Evolutionary conservation across 2,329 filamentous ascomycete genomes (phyloP), one percentile per base, ranked within the genome.

Genomic region (Aphanoascus verrucosus): DNA sequence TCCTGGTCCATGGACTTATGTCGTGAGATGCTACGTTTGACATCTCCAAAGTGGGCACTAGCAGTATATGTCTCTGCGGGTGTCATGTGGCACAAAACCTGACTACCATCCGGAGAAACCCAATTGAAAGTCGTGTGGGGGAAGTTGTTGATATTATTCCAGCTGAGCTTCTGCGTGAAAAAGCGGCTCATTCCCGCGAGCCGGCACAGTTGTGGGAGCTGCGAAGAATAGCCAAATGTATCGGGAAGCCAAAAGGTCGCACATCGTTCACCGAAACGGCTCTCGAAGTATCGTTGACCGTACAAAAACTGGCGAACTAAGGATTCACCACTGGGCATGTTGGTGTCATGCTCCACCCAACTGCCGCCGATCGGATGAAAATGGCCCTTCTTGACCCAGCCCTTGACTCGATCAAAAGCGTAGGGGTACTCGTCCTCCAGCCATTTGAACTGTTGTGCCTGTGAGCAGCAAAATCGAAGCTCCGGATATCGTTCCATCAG

Each of bases 111-210:
- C 12, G 96, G 80, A 11, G 89, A 82, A 32, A 98, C 90, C 93
- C 93, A 98, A 70, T 95, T 95, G 77, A 98, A 98, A 0, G 93
- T 97, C 5, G 93, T 97, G 66, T 97, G 93, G 0, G 93, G 93
- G 72, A 97, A 98, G 65, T 86, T 94, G 73, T 97, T 97, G 78
- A 97, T 97, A 68, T 97, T 97, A 75, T 97, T 97, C 93, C 93
- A 98, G 75, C 91, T 97, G 56, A 98, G 77, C 74, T 98, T 98
- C 70, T 98, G 93, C 0, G 93, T 98, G 64, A 98, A 85, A 75
- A 98, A 98, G 34, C 91, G 82, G 55, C 81, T 86, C 93, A 98
- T 97, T 17, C 89, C 91, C n/a, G 93, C 86, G 28, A 96, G 75
- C 2, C 91, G 85, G 66, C 89, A 97, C 41, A 98, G 76, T 65